These are phyloP conservation scores for Amoeboaphelidium occidentale DNA, from an alignment of 371 early-diverging fungal genomes.

Conservation along the genomic window DNA sequence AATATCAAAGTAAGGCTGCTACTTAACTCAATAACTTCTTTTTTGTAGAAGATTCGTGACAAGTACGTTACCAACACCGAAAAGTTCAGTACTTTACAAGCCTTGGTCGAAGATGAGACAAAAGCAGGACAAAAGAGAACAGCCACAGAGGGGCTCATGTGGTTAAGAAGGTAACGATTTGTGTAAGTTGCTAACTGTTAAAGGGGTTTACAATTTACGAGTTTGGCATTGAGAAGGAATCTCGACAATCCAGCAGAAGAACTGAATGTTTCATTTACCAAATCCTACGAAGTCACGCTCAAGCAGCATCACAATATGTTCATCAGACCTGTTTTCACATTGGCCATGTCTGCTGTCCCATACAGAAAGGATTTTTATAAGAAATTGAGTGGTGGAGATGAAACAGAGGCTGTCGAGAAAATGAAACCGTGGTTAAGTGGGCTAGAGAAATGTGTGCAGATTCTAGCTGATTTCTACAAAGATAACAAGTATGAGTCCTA, in stretches of 20 bases:
- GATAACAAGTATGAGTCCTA: no score
- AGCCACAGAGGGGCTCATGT: conserved; percentile 72
- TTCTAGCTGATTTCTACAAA: no score
- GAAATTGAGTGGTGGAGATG: conserved; percentile 37
- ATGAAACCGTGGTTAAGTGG: conserved; percentile 43
- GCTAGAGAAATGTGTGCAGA: conserved; percentile 29
- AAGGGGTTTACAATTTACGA: conserved; percentile 68
- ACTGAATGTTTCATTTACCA: conserved; percentile 47
- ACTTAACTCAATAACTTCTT: background rate
- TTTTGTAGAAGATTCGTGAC: conserved; percentile 46
- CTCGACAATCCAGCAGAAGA: conserved; percentile 41
- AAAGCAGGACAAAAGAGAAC: conserved; percentile 38
- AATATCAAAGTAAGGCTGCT: conserved; percentile 40
- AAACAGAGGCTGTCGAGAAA: conserved; percentile 20
- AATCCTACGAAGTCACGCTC: conserved; percentile 55
- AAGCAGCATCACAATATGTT: conserved; percentile 53
- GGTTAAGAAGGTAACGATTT: no score
- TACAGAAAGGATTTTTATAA: conserved; percentile 62
- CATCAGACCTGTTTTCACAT: conserved; percentile 46
- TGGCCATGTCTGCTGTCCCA: conserved; percentile 86
- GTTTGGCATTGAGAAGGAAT: conserved; percentile 43
- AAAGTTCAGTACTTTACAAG: conserved; percentile 49
- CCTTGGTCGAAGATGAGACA: conserved; percentile 38
- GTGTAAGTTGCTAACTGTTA: no score
- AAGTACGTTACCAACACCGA: conserved; percentile 31